phyloP scores from a whole-genome alignment of 441 rosid genomes.

The Eutrema salsugineum region DNA sequence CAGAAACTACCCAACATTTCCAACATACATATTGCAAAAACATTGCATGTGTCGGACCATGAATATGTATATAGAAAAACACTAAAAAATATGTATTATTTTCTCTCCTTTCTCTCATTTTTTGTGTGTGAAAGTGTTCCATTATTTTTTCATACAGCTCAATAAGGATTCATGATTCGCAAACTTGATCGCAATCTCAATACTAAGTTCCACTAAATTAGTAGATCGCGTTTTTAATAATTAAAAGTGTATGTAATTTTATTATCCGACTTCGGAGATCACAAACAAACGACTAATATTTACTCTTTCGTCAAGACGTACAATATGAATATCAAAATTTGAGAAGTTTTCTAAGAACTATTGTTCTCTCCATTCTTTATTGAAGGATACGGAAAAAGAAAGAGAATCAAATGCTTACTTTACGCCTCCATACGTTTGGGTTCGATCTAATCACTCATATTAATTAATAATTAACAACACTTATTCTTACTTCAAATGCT shows the following conservation, averaged over 20 bases:
- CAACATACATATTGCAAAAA: background rate
- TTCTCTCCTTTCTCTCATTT: background rate
- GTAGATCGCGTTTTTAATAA: no score
- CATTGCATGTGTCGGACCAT: background rate
- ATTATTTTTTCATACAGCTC: background rate
- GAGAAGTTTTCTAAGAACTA: background rate
- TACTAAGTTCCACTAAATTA: background rate
- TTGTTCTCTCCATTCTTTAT: background rate
- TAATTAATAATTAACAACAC: background rate
- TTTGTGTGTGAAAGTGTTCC: background rate
- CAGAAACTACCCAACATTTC: background rate
- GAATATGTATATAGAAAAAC: background rate
- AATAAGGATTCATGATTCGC: background rate
- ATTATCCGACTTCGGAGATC: no score
- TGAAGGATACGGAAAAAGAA: constrained; percentile 14
- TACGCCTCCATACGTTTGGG: constrained; percentile 19
- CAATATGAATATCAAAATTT: background rate
- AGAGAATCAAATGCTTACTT: constrained; percentile 11
- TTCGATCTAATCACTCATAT: constrained; percentile 25
- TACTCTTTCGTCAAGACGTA: background rate
- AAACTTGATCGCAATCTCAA: background rate
- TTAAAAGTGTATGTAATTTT: no score
- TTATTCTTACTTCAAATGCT: constrained; percentile 1
- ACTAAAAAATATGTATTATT: no score
- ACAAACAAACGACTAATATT: no score